Base-by-base conservation (phyloP, 352 stramenopile genomes). In the Pythium coloratum region DNA sequence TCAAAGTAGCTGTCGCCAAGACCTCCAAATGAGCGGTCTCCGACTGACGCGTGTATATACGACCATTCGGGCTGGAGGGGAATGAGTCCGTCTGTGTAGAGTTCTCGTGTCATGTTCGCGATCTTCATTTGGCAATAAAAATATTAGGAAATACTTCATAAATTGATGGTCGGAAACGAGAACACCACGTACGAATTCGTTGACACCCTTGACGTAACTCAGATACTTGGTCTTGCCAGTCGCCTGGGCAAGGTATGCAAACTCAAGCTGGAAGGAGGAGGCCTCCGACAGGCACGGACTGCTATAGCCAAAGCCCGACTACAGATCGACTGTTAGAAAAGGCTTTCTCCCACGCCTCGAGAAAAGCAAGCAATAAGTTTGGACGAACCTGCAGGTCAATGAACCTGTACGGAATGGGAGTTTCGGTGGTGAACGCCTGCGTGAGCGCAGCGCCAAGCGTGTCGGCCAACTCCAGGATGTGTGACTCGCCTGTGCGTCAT, bases 1-100 rank as follows among this genome's bases (percentile, higher is more conserved):
- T 93, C 85, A 55, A 84, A 93, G 59, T 90, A 87, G 51, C 77
- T 90, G 62, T 91, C 85, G 10, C 83, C 83, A 10, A 78, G 71
- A 33, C 76, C 81, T 13, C 81, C 85, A 38, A 90, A 70, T 14
- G 81, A 82, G 14, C 87, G 73, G 49, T 73, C 60, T 6, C 56
- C 60, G 2, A 32, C 33, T 24, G 58, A 38, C 3, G 33, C 70
- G 24, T 34, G 20, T 9, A 57, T 64, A 51, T 42, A 60, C 3
- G 69, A 46, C 42, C 50, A 63, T 58, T 75, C 63, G 49, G 76
- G 55, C 28, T 44, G 36, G 13, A 77, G 63, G 38, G 72, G 72
- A 1, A 78, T 59, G 33, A 82, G 62, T 4, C 69, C 69, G 47
- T 76, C 55, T 0, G 62, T 55, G 46, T 71, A 76, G 10, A 67